These are phyloP conservation scores for Dichomitus squalens DNA, from an alignment of 1,284 basidiomycete genomes.

Conservation along the genomic window DNA sequence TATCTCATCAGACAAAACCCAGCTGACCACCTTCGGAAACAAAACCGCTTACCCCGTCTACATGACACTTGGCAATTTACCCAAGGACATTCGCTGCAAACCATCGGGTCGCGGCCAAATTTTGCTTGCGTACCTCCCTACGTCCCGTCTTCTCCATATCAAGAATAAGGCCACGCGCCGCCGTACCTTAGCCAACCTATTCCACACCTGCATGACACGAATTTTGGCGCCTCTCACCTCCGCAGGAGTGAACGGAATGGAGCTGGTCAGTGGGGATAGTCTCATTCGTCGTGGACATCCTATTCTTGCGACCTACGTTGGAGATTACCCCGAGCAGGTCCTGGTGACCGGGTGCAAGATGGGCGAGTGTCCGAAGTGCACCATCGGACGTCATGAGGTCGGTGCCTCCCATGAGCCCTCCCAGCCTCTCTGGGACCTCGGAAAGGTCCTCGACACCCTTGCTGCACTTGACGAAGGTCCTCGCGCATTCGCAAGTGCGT, in stretches of 20 bases:
- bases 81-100: conserved; percentile 33
- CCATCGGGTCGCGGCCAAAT: conserved; percentile 31
- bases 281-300: conserved; percentile 18
- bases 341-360: conserved; percentile 17
- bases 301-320: conserved; percentile 25
- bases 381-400: not conserved
- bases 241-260: conserved; percentile 19
- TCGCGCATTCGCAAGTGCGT: not conserved
- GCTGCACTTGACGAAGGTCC: not conserved
- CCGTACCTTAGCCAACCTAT: conserved; percentile 17
- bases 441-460: not conserved
- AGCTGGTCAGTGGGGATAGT: conserved; percentile 22
- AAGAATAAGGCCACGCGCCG: not conserved
- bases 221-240: conserved; percentile 20
- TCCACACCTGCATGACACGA: conserved; percentile 26
- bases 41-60: conserved; percentile 42
- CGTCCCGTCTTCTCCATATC: conserved; percentile 40
- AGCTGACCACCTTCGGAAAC: conserved; percentile 38
- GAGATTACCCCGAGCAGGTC: conserved; percentile 31
- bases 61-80: conserved; percentile 41
- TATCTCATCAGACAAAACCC: conserved; percentile 42
- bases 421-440: not conserved
- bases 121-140: conserved; percentile 44
- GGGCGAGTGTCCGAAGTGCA: conserved; percentile 6
- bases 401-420: not conserved